These are phyloP conservation scores for Symbiodinium natans DNA, from an alignment of 73 alveolate genomes.

Conservation along the genomic window DNA sequence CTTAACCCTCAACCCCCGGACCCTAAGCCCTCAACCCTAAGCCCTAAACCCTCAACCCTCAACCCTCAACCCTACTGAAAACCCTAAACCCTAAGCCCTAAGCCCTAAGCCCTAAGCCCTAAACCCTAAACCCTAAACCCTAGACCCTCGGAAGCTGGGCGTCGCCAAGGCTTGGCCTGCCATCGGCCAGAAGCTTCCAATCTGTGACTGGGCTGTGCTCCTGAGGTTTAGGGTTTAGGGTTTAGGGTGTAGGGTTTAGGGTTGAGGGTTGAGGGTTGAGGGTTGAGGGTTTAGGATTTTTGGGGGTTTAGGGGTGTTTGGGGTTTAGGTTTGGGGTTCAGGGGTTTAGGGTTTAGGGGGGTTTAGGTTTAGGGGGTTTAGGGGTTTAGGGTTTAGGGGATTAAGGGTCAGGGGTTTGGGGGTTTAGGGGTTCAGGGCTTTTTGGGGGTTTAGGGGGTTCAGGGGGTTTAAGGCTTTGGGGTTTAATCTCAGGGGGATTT, in stretches of 20 bases:
- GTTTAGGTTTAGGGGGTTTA: not conserved
- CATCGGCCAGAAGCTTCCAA: conserved; percentile 67
- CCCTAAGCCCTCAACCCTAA: too few relatives aligned
- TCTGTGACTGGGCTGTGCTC: not conserved
- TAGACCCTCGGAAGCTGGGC: not conserved
- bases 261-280: not conserved
- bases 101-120: not conserved
- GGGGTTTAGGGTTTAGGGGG: not conserved
- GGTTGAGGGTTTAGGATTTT: not conserved
- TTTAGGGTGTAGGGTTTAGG: too few relatives aligned
- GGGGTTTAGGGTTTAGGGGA: not conserved
- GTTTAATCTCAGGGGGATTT: not conserved
- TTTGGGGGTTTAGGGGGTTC: not conserved
- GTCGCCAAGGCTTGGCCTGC: conserved; percentile 44
- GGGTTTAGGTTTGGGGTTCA: not conserved
- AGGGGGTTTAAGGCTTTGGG: not conserved
- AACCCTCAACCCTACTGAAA: too few relatives aligned
- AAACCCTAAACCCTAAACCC: not conserved
- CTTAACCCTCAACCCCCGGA: too few relatives aligned
- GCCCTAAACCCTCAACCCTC: too few relatives aligned
- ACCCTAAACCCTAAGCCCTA: too few relatives aligned
- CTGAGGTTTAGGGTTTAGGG: too few relatives aligned
- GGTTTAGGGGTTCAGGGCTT: not conserved
- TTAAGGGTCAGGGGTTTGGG: not conserved
- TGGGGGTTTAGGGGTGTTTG: not conserved